Evolutionary conservation across 805 yeast species (phyloP), one percentile per base, ranked within the genome.

Genomic region (Metschnikowia similis): DNA sequence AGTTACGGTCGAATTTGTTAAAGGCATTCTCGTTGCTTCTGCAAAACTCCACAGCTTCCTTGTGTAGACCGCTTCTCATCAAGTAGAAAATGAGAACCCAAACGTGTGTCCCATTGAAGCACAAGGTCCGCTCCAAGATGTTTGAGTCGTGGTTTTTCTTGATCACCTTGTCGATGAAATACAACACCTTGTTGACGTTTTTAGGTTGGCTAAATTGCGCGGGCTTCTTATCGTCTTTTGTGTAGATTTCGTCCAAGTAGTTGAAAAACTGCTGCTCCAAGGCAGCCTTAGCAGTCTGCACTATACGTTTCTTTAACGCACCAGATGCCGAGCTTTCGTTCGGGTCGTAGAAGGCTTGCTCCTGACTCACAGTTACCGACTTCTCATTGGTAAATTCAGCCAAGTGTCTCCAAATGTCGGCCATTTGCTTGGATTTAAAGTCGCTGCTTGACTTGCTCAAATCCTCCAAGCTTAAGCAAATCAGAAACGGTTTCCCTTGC

Each of bases 21-120:
- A 94, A 89, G 16, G 86, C 80, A 37, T 83, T 83, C 53, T 79
- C 80, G 61, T 88, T 81, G 43, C 80, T 77, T 5, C 75, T 60
- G 2, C 88, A 83, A 47, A 87, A 79, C 35, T 82, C 83, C 31
- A 87, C 70, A 0, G 96, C 96, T 56, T 91, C 98, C 42, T 81
- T 72, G 55, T 80, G 70, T 56, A 87, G 80, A 2, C 99, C 98
- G 3, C 92, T 84, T 61, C 99, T 82, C 46, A 94, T 66, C 53
- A 92, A 72, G 66, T 88, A 92, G 64, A 86, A 94, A 9, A 94
- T 69, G 35, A 89, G 70, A 0, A 97, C 96, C 99, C 99, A 92
- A n/a, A 94, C 80, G 8, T 98, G 98, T 1, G 80, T 73, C 14
- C 90, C 90, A 66, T 92, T 91, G 26, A 89, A 83, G 48, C 61